These are phyloP conservation scores for Leccinum pallidistipes DNA, from an alignment of 1,284 basidiomycete genomes.

Conservation along the genomic window DNA sequence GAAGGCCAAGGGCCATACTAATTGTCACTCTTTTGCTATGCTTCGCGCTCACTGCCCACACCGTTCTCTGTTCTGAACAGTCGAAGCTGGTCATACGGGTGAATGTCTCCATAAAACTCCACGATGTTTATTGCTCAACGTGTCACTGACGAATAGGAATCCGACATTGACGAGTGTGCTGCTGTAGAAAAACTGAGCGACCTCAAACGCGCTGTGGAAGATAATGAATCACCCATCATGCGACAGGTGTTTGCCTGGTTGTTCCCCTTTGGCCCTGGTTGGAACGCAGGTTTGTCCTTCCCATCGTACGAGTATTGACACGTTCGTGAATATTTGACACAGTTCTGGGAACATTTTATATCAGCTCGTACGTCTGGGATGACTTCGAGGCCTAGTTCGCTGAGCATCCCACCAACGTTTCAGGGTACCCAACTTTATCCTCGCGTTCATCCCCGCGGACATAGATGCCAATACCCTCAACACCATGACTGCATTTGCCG, in stretches of 20 bases:
- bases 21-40: conserved; percentile 44
- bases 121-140: conserved; percentile 10
- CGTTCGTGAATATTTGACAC: conserved; percentile 27
- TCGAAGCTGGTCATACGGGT: conserved; percentile 32
- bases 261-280: conserved; percentile 85
- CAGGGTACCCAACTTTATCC: conserved; percentile 89
- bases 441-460: conserved; percentile 85
- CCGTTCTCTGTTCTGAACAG: conserved; percentile 21
- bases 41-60: conserved; percentile 22
- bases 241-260: conserved; percentile 74
- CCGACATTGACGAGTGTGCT: conserved; percentile 50
- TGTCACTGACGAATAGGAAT: conserved; percentile 38
- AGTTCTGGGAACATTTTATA: conserved; percentile 90
- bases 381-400: conserved; percentile 20
- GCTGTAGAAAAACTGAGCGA: conserved; percentile 57
- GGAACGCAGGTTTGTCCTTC: conserved; percentile 65
- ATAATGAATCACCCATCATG: conserved; percentile 67
- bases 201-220: conserved; percentile 61
- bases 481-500: conserved; percentile 88
- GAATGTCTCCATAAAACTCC: conserved; percentile 16
- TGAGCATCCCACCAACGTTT: conserved; percentile 21
- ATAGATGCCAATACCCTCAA: conserved; percentile 83
- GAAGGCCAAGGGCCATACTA: conserved; percentile 20
- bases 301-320: conserved; percentile 9
- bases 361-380: conserved; percentile 73